Percentiles rank a stretch among this genome's conserved stretches.
These are phyloP conservation scores for Penicillium turbatum DNA, from an alignment of 495 filamentous ascomycete species.

Conservation along the genomic window DNA sequence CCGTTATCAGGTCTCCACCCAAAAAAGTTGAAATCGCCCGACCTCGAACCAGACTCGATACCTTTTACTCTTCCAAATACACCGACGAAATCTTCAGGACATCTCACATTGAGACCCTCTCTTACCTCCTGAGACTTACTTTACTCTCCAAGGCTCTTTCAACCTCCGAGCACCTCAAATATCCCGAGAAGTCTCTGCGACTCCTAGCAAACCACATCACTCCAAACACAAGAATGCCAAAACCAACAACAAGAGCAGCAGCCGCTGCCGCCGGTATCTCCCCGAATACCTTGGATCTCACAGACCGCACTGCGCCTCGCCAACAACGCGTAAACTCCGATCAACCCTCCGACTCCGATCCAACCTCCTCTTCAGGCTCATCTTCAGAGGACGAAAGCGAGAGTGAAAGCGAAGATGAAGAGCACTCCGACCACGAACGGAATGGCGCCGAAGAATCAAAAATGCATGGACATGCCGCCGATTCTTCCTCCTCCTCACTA, in stretches of 20 bases:
- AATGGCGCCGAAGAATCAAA: neutral
- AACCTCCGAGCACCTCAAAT: neutral
- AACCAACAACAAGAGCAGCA: neutral
- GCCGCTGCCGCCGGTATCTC: neutral
- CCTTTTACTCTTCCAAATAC: neutral
- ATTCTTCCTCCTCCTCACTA: constrained; percentile 16
- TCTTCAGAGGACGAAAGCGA: constrained; percentile 26
- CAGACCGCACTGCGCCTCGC: constrained; percentile 1
- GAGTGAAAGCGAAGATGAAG: constrained; percentile 21
- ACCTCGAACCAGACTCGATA: constrained; percentile 12
- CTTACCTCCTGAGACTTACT: neutral
- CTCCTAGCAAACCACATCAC: neutral
- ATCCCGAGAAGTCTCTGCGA: constrained; percentile 3
- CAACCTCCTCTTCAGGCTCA: constrained; percentile 39
- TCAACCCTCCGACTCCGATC: constrained; percentile 29
- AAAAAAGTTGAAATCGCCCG: constrained; percentile 26
- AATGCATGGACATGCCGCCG: neutral
- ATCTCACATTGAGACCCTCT: neutral
- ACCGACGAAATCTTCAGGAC: neutral
- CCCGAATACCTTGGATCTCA: constrained; percentile 10
- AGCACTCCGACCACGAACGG: constrained; percentile 8
- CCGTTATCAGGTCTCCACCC: constrained; percentile 20
- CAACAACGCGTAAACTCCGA: neutral
- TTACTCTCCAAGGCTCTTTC: neutral
- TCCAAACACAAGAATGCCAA: neutral